Base-by-base conservation (phyloP, 495 filamentous ascomycete species). In the Podospora pseudopauciseta region DNA sequence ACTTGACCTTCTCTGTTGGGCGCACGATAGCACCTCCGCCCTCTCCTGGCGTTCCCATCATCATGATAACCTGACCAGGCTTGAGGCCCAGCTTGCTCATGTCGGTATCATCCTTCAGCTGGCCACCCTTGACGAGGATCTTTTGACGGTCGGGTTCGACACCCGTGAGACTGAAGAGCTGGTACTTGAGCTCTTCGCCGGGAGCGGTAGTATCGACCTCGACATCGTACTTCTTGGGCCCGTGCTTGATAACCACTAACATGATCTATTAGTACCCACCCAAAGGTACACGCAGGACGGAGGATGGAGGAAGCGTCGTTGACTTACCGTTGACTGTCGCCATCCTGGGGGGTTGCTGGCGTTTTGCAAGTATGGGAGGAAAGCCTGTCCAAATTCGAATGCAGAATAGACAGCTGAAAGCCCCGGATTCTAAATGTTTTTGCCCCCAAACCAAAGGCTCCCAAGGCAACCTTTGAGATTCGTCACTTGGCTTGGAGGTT, bases 101-200 rank as follows among this genome's bases (percentile, higher is more conserved):
- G 60, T 91, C 89, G 53, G 92, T 90, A 70, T 97, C 95, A 89
- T 99, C 91, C 78, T 97, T 99, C 64, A 99, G 87, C 77, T 95
- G 92, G 64, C 91, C 91, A 72, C 94, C 93, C 80, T 97, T 97
- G 73, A 97, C 85, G 44, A 99, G 78, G 66, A 99, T 91, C 83
- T 97, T 98, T 78, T 98, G 96, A 55, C 94, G 90, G 56, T 95
- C 93, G 66, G 95, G 95, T 74, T 98, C 95, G 74, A 99, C 96
- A 64, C 92, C 92, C 26, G 95, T 99, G 13, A 99, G 81, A 64
- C 93, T 97, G 80, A 89, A 99, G 23, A 99, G 87, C 76, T 98
- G 95, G 75, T 87, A 93, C 74, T 99, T 99, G 81, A 99, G 91
- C 55, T 90, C 90, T 77, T 98, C 95, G 79, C 94, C 95, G 67